phyloP scores from a whole-genome alignment of 352 stramenopile genomes.

The Blastocystis sp. region DNA sequence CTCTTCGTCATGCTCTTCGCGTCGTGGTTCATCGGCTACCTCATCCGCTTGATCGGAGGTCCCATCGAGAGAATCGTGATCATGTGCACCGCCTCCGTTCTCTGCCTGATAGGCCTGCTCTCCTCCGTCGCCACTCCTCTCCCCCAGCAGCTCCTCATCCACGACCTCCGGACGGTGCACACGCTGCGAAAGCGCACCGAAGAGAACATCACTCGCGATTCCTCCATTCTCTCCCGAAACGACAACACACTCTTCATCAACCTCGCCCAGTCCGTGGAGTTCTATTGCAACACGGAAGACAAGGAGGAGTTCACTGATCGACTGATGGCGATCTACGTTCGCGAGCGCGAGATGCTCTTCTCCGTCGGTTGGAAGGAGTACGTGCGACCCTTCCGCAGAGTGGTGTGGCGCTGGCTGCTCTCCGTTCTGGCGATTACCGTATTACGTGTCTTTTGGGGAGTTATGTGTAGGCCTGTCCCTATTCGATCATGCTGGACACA shows the following conservation, averaged over 20 bases:
- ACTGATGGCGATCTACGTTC: background rate
- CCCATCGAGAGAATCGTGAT: background rate
- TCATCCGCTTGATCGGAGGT: background rate
- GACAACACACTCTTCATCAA: background rate
- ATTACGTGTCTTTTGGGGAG: background rate
- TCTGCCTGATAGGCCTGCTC: constrained; percentile 1
- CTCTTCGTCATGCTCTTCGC: background rate
- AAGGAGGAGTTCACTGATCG: background rate
- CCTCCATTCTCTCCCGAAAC: background rate
- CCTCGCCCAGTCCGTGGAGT: background rate
- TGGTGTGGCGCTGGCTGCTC: background rate
- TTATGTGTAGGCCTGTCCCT: background rate
- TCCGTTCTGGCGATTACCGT: background rate
- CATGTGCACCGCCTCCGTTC: background rate
- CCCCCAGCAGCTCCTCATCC: background rate
- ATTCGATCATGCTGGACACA: background rate
- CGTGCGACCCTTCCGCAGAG: background rate
- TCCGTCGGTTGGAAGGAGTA: background rate
- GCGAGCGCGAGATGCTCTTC: background rate
- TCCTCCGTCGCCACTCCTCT: background rate
- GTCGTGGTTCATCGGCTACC: constrained; percentile 6
- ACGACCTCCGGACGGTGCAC: background rate
- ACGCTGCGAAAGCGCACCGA: background rate
- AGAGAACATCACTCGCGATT: background rate
- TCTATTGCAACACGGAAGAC: background rate